Evolutionary conservation across 1,284 basidiomycete genomes (phyloP).

Genomic region (Trichosporon sp.): DNA sequence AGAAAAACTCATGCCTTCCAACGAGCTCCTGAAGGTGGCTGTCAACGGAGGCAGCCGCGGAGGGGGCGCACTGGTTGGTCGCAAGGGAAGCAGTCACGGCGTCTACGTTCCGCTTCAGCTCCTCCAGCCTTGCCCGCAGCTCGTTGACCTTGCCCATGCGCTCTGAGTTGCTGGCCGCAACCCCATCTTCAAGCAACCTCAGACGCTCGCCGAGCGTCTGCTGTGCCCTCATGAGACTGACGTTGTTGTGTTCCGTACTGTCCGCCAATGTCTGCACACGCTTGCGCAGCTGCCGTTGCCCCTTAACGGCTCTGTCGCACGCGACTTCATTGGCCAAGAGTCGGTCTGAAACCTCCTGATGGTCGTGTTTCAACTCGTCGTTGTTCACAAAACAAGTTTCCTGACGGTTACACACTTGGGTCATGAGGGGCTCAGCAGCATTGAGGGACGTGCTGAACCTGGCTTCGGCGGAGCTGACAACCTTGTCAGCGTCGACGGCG

Average conservation of each 20-base stretch:
- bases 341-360: not conserved
- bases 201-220: not conserved
- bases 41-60: too few species aligned
- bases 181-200: not conserved
- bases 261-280: not conserved
- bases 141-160: not conserved
- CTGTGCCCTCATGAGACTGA: not conserved
- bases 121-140: not conserved
- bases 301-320: not conserved
- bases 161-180: not conserved
- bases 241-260: not conserved
- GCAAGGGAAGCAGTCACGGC: not conserved
- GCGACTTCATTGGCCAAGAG: not conserved
- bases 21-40: not conserved
- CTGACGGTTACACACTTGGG: too few species aligned
- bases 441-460: not conserved
- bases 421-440: not conserved
- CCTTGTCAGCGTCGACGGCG: not conserved
- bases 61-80: too few species aligned
- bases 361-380: not conserved
- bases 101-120: not conserved
- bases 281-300: not conserved
- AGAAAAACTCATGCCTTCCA: not conserved
- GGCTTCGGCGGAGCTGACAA: not conserved
- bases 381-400: not conserved